Conservation (phyloP, 2,329 filamentous ascomycete species). For the Apiospora rasikravindrae region DNA sequence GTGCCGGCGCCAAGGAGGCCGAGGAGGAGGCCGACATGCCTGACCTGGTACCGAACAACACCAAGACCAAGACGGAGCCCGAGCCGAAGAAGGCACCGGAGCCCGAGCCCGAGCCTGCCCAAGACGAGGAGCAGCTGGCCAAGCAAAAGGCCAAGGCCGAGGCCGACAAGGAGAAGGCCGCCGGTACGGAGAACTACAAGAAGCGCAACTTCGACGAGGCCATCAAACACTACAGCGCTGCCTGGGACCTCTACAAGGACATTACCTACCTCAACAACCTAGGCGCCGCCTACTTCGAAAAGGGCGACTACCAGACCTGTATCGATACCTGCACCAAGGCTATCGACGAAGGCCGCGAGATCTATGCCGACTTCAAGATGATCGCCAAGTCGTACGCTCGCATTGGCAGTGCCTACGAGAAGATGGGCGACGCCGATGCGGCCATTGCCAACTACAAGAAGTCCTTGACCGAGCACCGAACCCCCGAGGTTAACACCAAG, state of each 20-base stretch:
- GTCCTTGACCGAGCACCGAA: constrained; percentile 95
- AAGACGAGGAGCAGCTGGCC: constrained; percentile 80
- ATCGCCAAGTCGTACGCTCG: constrained; percentile 98
- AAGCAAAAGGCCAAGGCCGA: constrained; percentile 91
- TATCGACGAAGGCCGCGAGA: constrained; percentile 84
- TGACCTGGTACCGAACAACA: constrained; percentile 57
- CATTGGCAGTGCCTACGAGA: constrained; percentile 94
- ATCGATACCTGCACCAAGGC: constrained; percentile 89
- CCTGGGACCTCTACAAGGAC: constrained; percentile 94
- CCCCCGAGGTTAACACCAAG: constrained; percentile 91
- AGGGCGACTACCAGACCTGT: constrained; percentile 87
- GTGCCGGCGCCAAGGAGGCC: constrained; percentile 47
- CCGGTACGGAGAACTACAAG: constrained; percentile 96
- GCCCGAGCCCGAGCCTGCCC: constrained; percentile 68
- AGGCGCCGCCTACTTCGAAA: constrained; percentile 92
- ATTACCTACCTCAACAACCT: constrained; percentile 98
- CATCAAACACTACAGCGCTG: constrained; percentile 91
- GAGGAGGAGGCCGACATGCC: constrained; percentile 82
- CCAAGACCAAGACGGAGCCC: constrained; percentile 54
- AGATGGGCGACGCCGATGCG: constrained; percentile 76
- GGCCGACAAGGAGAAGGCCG: constrained; percentile 91
- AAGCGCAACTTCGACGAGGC: constrained; percentile 96
- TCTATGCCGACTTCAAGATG: constrained; percentile 96
- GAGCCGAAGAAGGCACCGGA: constrained; percentile 55
- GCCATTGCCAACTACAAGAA: constrained; percentile 92